Evolutionary conservation across 805 yeast species (phyloP), one percentile per base, ranked within the genome.

Genomic region (Alloascoidea africana): DNA sequence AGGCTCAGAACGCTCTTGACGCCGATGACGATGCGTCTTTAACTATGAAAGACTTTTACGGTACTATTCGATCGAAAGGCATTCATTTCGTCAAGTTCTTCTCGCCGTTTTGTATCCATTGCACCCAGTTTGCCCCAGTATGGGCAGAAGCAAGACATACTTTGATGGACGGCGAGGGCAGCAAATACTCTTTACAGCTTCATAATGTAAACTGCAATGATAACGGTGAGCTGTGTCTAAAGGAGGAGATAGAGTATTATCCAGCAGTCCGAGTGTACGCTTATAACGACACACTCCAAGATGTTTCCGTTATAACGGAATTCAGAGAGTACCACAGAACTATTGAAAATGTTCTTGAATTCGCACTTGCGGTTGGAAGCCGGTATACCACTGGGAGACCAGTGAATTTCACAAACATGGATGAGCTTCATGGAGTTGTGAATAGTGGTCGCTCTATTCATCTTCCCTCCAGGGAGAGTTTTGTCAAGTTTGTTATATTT

Each of bases 51-150:
- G 63, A 59, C 14, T 82, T 81, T 49, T 73, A 72, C 40, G 42
- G 52, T 6, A 56, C 56, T 27, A 50, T 76, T 5, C n/a, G 13
- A 23, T 47, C 66, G 4, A 52, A 61, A 4, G 70, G 71, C 3
- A 53, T 76, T 18, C 72, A 80, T 37, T 60, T 82, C 41, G 75
- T 82, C 14, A 91, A 82, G 53, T 82, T 82, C 52, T 82, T 56
- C 49, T 77, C 87, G 17, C 94, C 94, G 0, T 73, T 72, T 46
- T 82, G 94, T 50, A 49, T 56, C 8, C 93, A 82, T 51, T 82
- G 94, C 54, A 68, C 63, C 44, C 59, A 58, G 3, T 58, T 82
- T 38, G 81, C 76, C 3, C 93, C 94, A 2, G 62, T 55, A 3
- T 82, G 94, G 94, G 68, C 73, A 43, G 56, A 65, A 40, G 65